phyloP scores from a whole-genome alignment of 2,329 filamentous ascomycete genomes.

The Ophiostoma montium region DNA sequence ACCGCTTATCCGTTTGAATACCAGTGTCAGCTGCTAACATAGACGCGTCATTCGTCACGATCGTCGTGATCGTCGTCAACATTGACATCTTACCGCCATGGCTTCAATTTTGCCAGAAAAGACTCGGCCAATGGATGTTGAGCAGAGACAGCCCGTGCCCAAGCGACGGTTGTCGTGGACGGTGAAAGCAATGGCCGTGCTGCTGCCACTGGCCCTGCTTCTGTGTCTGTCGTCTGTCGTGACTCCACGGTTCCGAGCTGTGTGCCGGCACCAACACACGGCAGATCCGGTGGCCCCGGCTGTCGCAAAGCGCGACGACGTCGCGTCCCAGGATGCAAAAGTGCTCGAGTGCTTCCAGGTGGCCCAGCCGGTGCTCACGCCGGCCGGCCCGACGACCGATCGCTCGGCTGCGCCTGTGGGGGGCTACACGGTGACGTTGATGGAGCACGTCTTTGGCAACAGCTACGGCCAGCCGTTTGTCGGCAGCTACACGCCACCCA shows the following conservation, averaged over 20 bases:
- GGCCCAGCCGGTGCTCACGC: slow-evolving; percentile 47
- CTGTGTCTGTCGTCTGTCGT: neutral
- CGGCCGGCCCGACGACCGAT: slow-evolving; percentile 23
- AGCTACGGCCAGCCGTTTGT: slow-evolving; percentile 65
- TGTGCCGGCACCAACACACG: neutral
- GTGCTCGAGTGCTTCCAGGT: slow-evolving; percentile 54
- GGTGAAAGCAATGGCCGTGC: neutral
- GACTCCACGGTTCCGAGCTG: neutral
- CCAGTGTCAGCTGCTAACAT: no score
- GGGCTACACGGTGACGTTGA: slow-evolving; percentile 43
- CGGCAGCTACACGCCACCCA: slow-evolving; percentile 51
- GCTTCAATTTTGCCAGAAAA: neutral
- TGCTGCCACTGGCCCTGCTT: neutral
- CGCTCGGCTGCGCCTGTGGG: slow-evolving; percentile 7
- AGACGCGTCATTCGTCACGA: no score
- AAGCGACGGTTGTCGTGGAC: neutral
- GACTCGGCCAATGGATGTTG: neutral
- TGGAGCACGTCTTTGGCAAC: slow-evolving; percentile 55
- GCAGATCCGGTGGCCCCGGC: neutral
- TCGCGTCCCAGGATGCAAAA: slow-evolving; percentile 6
- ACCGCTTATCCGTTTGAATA: no score
- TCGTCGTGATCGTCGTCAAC: no score
- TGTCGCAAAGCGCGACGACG: neutral
- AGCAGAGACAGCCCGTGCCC: neutral
- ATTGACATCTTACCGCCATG: no score